These are phyloP conservation scores for Balansia obtecta DNA, from an alignment of 2,329 filamentous ascomycete species.

Conservation along the genomic window DNA sequence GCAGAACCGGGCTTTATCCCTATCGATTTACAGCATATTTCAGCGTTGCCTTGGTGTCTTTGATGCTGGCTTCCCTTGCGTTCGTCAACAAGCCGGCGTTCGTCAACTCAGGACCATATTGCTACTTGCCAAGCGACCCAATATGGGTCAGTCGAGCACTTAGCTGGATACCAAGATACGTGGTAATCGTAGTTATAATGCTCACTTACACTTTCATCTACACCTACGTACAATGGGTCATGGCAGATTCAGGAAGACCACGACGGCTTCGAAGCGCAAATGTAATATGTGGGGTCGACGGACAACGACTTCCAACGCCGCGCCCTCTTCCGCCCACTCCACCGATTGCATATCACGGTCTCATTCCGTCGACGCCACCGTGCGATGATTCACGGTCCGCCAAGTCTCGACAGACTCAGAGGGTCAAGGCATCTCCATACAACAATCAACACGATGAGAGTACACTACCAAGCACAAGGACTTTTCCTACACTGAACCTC, in stretches of 20 bases:
- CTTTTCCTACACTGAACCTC: no score
- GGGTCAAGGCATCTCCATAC: neutral
- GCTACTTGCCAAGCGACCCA: conserved; percentile 53
- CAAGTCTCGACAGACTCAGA: neutral
- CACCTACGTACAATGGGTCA: conserved; percentile 42
- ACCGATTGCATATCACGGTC: conserved; percentile 19
- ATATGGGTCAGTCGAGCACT: conserved; percentile 58
- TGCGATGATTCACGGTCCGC: conserved; percentile 7
- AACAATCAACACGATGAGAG: neutral
- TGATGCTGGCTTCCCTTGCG: conserved; percentile 47
- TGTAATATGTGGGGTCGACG: conserved; percentile 4
- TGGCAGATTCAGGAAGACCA: conserved; percentile 25
- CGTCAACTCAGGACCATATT: conserved; percentile 52
- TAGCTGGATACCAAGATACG: conserved; percentile 62
- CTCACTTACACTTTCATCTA: conserved; percentile 59
- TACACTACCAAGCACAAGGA: neutral
- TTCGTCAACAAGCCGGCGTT: conserved; percentile 49
- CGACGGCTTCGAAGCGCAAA: conserved; percentile 1
- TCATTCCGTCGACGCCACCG: conserved; percentile 18
- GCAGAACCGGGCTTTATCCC: conserved; percentile 53
- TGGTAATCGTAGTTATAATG: conserved; percentile 53
- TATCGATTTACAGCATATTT: conserved; percentile 49
- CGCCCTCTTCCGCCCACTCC: conserved; percentile 16
- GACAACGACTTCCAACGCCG: conserved; percentile 1
- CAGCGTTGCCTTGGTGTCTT: conserved; percentile 44